Base-by-base conservation (phyloP, 768 basidiomycete genomes). In the Rhizopogon vinicolor region DNA sequence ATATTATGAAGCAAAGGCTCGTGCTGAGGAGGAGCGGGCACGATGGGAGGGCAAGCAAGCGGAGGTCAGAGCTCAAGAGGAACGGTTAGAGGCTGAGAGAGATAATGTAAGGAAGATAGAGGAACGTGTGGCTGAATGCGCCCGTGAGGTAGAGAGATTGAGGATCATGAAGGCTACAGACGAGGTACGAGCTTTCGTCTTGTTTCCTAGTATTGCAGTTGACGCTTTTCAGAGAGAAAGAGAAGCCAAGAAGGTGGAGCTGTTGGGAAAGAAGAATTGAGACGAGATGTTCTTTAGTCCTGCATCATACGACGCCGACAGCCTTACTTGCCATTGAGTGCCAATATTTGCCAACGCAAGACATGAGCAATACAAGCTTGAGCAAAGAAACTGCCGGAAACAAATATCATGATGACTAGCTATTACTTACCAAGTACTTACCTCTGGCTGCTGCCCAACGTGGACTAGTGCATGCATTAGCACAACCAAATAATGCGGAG, bases 141-240 rank as follows among this genome's bases (percentile, higher is more conserved):
- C 79, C n/a, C 77, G 80, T 52, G 87, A 91, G 62, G 78, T 93
- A 2, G 87, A 91, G 60, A 77, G 78, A 58, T 66, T 91, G 51
- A 74, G 88, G 31, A 73, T 75, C 18, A 77, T 83, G 61, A 85
- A 86, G 64, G 81, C 80, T 37, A 83, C 83, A 7, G 89, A 91
- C 60, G 89, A 91, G 73, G 68, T 72, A 40, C 10, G 68, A 54
- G 22, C 13, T 31, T 62, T 68, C 42, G 7, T 25, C 37, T 16
- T 43, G n/a, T 14, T 46, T 51, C 19, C 5, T 22, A 14, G 40
- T 35, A 25, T 46, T 41, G 25, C 14, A 13, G 28, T 37, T 42
- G 7, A 16, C 33, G 31, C 5, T 39, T 31, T 57, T 22, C 25
- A 78, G 76, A 77, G 81, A 53, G 86, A 87, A 67, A 74, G 86